phyloP scores from a whole-genome alignment of 371 early-diverging fungal species.

The Mortierella sp. region DNA sequence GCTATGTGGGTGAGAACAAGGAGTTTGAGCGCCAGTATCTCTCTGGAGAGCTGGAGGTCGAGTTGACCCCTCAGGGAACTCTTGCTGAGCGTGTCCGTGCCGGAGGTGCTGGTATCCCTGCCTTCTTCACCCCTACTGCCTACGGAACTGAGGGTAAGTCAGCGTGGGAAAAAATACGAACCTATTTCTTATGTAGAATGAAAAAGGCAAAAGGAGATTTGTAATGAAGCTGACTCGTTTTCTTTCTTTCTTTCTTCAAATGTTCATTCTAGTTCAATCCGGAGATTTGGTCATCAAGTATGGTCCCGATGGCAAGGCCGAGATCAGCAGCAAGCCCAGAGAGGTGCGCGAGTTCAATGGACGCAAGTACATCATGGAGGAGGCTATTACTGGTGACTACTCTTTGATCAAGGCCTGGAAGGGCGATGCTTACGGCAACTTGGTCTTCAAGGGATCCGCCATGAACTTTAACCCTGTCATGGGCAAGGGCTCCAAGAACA shows the following conservation, averaged over 20 bases:
- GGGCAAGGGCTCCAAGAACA: constrained; percentile 68
- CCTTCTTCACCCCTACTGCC: constrained; percentile 76
- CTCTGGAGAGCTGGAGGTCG: constrained; percentile 78
- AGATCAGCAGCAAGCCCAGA: constrained; percentile 59
- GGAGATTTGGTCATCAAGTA: constrained; percentile 69
- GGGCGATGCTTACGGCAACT: constrained; percentile 75
- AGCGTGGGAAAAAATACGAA: constrained; percentile 49
- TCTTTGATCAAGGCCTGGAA: constrained; percentile 81
- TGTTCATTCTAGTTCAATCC: constrained; percentile 23
- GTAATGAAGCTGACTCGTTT: constrained; percentile 1
- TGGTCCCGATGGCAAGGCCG: constrained; percentile 55
- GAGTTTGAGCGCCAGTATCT: constrained; percentile 80
- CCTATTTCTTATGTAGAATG: not conserved
- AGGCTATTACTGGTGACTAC: constrained; percentile 75
- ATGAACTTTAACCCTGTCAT: constrained; percentile 77
- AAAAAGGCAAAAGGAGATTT: not conserved
- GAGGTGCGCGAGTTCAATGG: constrained; percentile 69
- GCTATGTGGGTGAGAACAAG: constrained; percentile 80
- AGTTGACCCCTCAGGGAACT: constrained; percentile 71
- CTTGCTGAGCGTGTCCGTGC: constrained; percentile 75
- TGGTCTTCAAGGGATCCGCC: constrained; percentile 71
- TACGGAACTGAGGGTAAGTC: constrained; percentile 68
- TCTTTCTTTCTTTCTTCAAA: not conserved
- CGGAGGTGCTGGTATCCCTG: constrained; percentile 80
- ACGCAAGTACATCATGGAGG: constrained; percentile 73